A percentile compares a stretch with the other conserved stretches of the same genome.
phyloP scores from a whole-genome alignment of 768 basidiomycete species.

The Sutorius australiensis region DNA sequence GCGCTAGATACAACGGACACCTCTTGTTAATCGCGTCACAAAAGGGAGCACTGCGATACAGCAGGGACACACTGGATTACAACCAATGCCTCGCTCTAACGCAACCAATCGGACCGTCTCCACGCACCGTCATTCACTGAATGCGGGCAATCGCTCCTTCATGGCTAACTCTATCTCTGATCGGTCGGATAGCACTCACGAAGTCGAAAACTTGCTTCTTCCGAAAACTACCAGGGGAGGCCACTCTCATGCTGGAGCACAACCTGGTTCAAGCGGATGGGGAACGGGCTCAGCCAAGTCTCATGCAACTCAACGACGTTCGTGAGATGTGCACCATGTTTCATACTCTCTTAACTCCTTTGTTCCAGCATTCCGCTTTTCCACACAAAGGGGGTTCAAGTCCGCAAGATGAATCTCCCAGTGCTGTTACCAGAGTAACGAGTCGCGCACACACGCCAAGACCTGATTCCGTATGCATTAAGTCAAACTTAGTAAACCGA shows the following conservation, averaged over 20 bases:
- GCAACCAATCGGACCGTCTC: constrained; percentile 19
- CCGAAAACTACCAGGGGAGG: constrained; percentile 22
- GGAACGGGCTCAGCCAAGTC: constrained; percentile 25
- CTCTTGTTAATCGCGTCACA: constrained; percentile 49
- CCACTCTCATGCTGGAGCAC: constrained; percentile 9
- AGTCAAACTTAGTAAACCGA: constrained; percentile 15
- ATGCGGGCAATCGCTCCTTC: constrained; percentile 39
- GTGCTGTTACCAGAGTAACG: not conserved
- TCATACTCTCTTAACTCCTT: not conserved
- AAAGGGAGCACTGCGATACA: constrained; percentile 32
- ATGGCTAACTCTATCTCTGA: constrained; percentile 48
- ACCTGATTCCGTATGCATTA: constrained; percentile 7
- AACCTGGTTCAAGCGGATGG: constrained; percentile 37
- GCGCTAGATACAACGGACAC: constrained; percentile 64
- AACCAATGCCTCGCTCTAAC: constrained; percentile 24
- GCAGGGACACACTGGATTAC: constrained; percentile 31
- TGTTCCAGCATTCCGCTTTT: constrained; percentile 42
- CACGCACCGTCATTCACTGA: constrained; percentile 43
- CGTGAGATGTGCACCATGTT: constrained; percentile 4
- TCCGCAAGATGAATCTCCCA: constrained; percentile 33
- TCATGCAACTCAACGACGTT: constrained; percentile 24
- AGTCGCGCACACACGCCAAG: not conserved
- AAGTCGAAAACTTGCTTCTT: constrained; percentile 66
- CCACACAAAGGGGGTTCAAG: constrained; percentile 44
- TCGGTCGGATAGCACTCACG: constrained; percentile 63